Base-by-base conservation (phyloP, 768 basidiomycete genomes). In the Mrakia blollopis region DNA sequence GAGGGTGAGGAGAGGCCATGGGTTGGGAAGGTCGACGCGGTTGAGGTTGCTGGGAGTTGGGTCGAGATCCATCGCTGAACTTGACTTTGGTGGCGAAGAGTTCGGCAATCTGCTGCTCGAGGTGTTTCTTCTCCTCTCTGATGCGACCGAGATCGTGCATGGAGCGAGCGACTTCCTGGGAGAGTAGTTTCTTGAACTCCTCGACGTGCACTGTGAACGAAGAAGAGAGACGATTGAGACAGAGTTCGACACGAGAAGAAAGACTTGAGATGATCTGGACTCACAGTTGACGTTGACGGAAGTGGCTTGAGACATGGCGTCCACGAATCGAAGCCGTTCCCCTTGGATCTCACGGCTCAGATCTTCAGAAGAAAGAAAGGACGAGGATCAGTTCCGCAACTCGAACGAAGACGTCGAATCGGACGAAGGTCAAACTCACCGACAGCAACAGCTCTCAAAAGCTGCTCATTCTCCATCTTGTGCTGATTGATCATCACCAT, bases 301-400 rank as follows among this genome's bases (percentile, higher is more conserved):
- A 0, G 93, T 95, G 0, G 92, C 93, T 80, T 93, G 91, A 82
- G 92, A 92, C 93, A 94, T 95, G n/a, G 93, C 92, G 80, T 95
- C 93, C 8, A 94, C 91, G 80, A 95, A 94, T 9, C 91, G 86
- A 73, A 94, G 84, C 67, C 92, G 85, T 83, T 94, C 93, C 0
- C 93, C 92, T 72, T 90, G 89, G 73, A 95, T 94, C 80, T 94
- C 93, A 75, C 88, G 87, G 4, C 90, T 90, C 30, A 95, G 87
- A 81, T 92, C 93, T 92, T 80, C 9, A 70, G 47, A n/a, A 18
- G 21, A 35, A 28, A 30, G 25, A 6, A 28, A 52, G 62, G 62
- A 52, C 0, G 14, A 1, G 35, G 68, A 39, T 72, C 23, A 52
- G 44, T 30, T 3, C 21, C 47, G 6, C 28, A 62, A 50, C 2